Base-by-base conservation (phyloP, 129 eudicot species). In the Flaveria brownii region DNA sequence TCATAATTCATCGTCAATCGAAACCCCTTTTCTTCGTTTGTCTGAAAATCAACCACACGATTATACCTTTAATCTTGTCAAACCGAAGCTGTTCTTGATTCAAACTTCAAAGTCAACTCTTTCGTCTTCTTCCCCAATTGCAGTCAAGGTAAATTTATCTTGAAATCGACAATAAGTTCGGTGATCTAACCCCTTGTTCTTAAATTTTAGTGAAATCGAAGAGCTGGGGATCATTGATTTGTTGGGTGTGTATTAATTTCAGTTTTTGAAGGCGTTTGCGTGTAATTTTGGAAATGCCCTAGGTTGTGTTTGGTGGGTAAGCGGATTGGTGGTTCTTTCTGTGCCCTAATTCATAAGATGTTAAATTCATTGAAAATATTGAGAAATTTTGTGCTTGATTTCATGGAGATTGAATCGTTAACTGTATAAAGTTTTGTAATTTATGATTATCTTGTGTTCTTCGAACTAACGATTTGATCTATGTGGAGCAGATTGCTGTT, bases 61-160 rank as follows among this genome's bases (percentile, higher is more conserved):
- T 68, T 68, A 17, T 75, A 18, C 4, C 15, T 17, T 46, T 23
- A 78, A 14, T 3, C 28, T 55, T 43, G 17, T 56, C 76, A 42
- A 55, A 18, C 41, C 26, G 7, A 14, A 56, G 13, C n/a, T 70
- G 10, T 55, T 70, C 56, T 26, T 57, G 60, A 51, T 47, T 43
- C 39, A 55, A 55, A 43, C 10, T 16, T 6, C 61, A 71, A 71
- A 63, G 82, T 78, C 82, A 78, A 71, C 82, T 25, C 63, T 30
- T 0, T 63, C 22, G 5, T 63, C 45, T 63, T 28, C 69, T 63
- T 30, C 69, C 45, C 13, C 49, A n/a, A 43, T 43, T 43, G 49
- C 13, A 11, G 13, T 43, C 49, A 43, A 61, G 66, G 77, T 71
- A 60, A 30, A 16, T 15, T 36, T 77, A 10, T 33, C 59, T 2